A percentile compares a stretch with the other conserved stretches of the same genome.
phyloP scores from a whole-genome alignment of 768 basidiomycete genomes.

The Suillus brevipes region DNA sequence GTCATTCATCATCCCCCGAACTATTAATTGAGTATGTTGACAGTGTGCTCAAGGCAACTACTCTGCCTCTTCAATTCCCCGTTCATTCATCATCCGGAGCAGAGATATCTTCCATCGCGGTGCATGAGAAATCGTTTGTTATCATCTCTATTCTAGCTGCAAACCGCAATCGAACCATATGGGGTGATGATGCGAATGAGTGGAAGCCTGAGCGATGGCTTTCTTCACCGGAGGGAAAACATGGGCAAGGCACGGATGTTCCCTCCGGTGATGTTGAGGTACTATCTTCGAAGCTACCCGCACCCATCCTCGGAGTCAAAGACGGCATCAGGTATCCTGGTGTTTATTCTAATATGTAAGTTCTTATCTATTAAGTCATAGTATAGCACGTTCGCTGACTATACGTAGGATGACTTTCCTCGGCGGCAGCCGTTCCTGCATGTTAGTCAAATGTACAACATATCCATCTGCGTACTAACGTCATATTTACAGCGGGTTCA shows the following conservation, averaged over 20 bases:
- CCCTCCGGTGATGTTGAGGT: conserved; percentile 31
- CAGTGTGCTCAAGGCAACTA: background rate
- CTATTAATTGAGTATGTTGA: background rate
- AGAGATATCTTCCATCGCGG: background rate
- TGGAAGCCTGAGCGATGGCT: conserved; percentile 54
- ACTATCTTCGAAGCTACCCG: background rate
- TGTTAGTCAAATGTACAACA: conserved; percentile 32
- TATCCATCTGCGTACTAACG: conserved; percentile 32
- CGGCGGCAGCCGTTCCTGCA: conserved; percentile 2
- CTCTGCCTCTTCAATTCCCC: background rate
- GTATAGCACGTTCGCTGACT: background rate
- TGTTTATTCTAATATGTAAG: conserved; percentile 45
- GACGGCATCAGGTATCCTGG: conserved; percentile 33
- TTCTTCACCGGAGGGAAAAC: background rate
- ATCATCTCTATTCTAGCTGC: conserved; percentile 42
- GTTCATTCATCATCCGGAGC: conserved; percentile 4
- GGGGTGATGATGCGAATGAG: conserved; percentile 40
- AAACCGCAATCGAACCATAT: conserved; percentile 44
- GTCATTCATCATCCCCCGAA: background rate
- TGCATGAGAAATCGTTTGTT: conserved; percentile 22
- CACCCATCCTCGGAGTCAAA: background rate
- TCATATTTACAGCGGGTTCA: conserved; percentile 3
- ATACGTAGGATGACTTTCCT: conserved; percentile 1
- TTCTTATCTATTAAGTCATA: background rate
- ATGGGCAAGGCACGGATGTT: conserved; percentile 16